Evolutionary conservation across 352 stramenopile genomes (phyloP).

Genomic region (Pythium phragmiticola): DNA sequence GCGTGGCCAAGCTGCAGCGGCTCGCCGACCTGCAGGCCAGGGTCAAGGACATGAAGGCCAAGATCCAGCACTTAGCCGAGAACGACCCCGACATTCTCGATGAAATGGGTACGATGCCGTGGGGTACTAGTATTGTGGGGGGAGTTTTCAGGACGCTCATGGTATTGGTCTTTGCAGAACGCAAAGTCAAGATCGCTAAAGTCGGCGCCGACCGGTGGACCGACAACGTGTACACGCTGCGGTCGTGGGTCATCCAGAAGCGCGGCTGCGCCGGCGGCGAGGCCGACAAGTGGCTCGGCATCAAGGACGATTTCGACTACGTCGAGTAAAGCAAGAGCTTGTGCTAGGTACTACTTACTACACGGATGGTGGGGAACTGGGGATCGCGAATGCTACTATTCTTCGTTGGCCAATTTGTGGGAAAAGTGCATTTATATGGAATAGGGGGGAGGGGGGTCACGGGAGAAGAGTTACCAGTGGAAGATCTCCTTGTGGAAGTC

Average conservation of each 20-base stretch:
- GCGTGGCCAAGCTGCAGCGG: slow-evolving; percentile 54
- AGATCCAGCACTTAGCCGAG: slow-evolving; percentile 65
- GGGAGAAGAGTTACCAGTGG: slow-evolving; percentile 53
- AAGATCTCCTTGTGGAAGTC: slow-evolving; percentile 88
- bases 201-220: slow-evolving; percentile 75
- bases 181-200: slow-evolving; percentile 65
- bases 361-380: not conserved
- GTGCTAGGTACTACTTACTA: not conserved
- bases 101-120: slow-evolving; percentile 39
- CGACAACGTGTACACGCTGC: slow-evolving; percentile 83
- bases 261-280: slow-evolving; percentile 59
- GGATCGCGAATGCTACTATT: slow-evolving; percentile 7
- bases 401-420: slow-evolving; percentile 1
- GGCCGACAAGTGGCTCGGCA: slow-evolving; percentile 85
- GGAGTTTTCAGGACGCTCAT: not conserved
- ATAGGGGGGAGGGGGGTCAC: not conserved
- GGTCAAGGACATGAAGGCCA: slow-evolving; percentile 45
- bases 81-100: slow-evolving; percentile 72
- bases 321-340: slow-evolving; percentile 38
- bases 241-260: slow-evolving; percentile 81
- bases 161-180: slow-evolving; percentile 27
- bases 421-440: not conserved
- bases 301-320: slow-evolving; percentile 88
- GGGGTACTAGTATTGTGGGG: not conserved
- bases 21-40: slow-evolving; percentile 49